These are phyloP conservation scores for Nannochloropsis gaditana DNA, from an alignment of 108 stramenopile species.

Conservation along the genomic window DNA sequence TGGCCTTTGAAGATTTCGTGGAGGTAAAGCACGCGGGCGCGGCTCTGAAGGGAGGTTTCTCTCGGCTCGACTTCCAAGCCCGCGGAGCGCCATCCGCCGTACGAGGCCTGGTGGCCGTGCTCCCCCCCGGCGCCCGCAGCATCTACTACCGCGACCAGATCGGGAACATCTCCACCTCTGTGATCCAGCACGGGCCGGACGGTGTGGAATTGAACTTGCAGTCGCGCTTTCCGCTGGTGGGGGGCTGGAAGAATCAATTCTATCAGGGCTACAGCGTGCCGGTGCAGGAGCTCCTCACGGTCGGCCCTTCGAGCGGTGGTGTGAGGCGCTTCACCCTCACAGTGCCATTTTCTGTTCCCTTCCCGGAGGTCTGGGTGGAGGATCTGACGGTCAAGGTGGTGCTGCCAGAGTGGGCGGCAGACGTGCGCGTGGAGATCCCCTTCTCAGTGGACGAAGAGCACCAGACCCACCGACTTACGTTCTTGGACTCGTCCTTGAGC, in stretches of 20 bases:
- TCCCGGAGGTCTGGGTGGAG: conserved; percentile 46
- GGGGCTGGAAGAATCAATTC: conserved; percentile 58
- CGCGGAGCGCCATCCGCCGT: conserved; percentile 35
- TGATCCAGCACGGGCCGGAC: conserved; percentile 16
- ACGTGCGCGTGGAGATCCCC: conserved; percentile 48
- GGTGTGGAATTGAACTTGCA: conserved; percentile 47
- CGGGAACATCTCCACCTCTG: conserved; percentile 55
- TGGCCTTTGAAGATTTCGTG: conserved; percentile 54
- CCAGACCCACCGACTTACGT: conserved; percentile 48
- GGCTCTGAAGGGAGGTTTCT: conserved; percentile 49
- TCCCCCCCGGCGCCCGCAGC: conserved; percentile 50
- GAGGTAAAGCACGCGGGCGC: conserved; percentile 42
- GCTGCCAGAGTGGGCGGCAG: conserved; percentile 54
- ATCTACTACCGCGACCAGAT: conserved; percentile 61
- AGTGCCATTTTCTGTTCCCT: conserved; percentile 48
- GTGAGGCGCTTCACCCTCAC: conserved; percentile 39
- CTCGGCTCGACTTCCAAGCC: conserved; percentile 52
- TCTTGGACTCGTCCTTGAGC: conserved; percentile 45
- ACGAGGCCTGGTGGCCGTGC: conserved; percentile 35
- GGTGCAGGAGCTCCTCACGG: conserved; percentile 36
- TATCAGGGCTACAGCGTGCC: conserved; percentile 58
- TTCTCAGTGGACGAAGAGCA: conserved; percentile 41
- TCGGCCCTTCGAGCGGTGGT: neutral
- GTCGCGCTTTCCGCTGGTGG: conserved; percentile 56
- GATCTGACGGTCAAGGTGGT: conserved; percentile 56